phyloP scores from a whole-genome alignment of 495 filamentous ascomycete species.

The Pyrenopolyporus hunteri region DNA sequence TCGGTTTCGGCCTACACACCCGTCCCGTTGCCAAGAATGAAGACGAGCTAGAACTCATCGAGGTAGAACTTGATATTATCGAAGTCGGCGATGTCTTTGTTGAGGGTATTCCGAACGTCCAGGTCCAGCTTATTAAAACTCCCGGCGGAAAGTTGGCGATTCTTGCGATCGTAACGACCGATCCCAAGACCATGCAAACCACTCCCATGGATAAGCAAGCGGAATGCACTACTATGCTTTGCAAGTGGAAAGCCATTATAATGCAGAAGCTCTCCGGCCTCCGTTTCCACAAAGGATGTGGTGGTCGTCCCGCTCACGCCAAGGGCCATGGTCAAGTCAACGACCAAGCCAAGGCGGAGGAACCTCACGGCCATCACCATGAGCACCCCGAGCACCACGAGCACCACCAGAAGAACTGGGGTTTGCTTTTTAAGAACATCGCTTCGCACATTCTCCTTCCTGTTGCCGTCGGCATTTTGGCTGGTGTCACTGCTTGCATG shows the following conservation, averaged over 20 bases:
- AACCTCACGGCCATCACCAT: neutral
- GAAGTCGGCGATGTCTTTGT: conserved; percentile 55
- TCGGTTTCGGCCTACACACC: conserved; percentile 49
- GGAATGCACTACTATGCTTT: conserved; percentile 54
- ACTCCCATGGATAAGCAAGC: conserved; percentile 39
- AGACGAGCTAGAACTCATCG: conserved; percentile 47
- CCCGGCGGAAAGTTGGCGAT: conserved; percentile 51
- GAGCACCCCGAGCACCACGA: conserved; percentile 13
- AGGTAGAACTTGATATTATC: conserved; percentile 55
- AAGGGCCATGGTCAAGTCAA: conserved; percentile 20
- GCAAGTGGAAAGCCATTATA: conserved; percentile 53
- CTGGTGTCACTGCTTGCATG: conserved; percentile 60
- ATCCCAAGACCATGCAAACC: conserved; percentile 17
- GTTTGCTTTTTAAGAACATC: conserved; percentile 52
- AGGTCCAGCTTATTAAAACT: conserved; percentile 53
- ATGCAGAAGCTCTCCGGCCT: conserved; percentile 45
- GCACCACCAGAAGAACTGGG: conserved; percentile 46
- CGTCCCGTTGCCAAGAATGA: conserved; percentile 37
- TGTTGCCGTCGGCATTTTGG: conserved; percentile 57
- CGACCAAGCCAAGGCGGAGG: neutral
- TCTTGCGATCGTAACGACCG: conserved; percentile 39
- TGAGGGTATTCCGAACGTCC: conserved; percentile 53
- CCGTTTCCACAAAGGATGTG: conserved; percentile 36
- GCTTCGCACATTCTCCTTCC: conserved; percentile 58
- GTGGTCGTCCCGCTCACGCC: conserved; percentile 17